These are phyloP conservation scores for Clarireedia homoeocarpa DNA, from an alignment of 2,329 filamentous ascomycete species.

Conservation along the genomic window DNA sequence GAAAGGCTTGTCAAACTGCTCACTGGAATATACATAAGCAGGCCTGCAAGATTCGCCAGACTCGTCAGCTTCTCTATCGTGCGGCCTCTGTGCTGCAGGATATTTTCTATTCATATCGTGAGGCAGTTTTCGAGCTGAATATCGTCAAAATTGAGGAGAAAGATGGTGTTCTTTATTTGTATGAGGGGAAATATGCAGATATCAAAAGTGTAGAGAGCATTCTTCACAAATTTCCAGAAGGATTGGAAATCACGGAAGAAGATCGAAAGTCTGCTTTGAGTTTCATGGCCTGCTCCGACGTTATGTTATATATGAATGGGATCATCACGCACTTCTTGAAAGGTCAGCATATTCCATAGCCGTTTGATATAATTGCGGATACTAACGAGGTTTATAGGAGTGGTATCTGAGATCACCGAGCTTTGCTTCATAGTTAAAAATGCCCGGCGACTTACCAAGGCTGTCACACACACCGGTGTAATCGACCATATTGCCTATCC, in stretches of 20 bases:
- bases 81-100: slow-evolving; percentile 7
- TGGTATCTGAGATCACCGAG: slow-evolving; percentile 2
- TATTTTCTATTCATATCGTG: slow-evolving; percentile 9
- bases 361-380: not conserved
- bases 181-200: not conserved
- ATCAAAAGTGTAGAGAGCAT: not conserved
- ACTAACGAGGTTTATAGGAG: not conserved
- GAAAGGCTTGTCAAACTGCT: not conserved
- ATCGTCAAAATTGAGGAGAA: slow-evolving; percentile 7
- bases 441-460: not conserved
- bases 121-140: slow-evolving; percentile 4
- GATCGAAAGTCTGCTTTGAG: not conserved
- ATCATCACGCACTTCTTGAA: not conserved
- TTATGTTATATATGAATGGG: not conserved
- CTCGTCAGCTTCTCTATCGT: not conserved
- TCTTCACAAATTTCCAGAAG: not conserved
- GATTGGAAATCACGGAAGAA: not conserved
- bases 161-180: not conserved
- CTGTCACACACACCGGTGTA: not conserved
- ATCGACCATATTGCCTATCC: not conserved
- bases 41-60: not conserved
- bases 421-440: not conserved
- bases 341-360: not conserved
- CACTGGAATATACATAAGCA: not conserved
- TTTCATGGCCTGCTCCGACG: not conserved